These are phyloP conservation scores for Aspergillus biplanus DNA, from an alignment of 495 filamentous ascomycete species.

Conservation along the genomic window DNA sequence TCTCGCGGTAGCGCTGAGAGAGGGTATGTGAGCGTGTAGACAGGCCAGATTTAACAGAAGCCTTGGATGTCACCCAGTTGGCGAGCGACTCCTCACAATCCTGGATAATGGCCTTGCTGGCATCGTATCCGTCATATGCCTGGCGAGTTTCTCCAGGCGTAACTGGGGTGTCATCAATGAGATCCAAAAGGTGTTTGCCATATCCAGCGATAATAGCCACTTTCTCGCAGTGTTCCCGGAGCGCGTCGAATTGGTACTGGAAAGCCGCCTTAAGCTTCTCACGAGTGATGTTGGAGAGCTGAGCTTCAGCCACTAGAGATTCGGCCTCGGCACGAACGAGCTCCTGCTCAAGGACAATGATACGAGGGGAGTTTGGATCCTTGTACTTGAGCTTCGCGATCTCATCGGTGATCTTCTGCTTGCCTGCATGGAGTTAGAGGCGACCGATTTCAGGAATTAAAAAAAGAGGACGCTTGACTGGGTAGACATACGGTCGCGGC, in stretches of 20 bases:
- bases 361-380: conserved; percentile 95
- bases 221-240: conserved; percentile 98
- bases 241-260: conserved; percentile 96
- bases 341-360: conserved; percentile 97
- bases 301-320: conserved; percentile 95
- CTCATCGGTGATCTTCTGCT: conserved; percentile 99
- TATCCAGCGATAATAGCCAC: conserved; percentile 96
- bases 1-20: conserved; percentile 78
- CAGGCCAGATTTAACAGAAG: conserved; percentile 81
- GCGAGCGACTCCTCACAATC: conserved; percentile 97
- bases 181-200: conserved; percentile 93
- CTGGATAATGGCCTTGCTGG: conserved; percentile 98
- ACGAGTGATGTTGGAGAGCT: conserved; percentile 97
- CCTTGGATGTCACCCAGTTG: conserved; percentile 93
- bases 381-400: conserved; percentile 99
- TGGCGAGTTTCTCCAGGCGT: conserved; percentile 95
- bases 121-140: conserved; percentile 97
- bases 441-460: not conserved
- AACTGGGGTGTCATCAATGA: conserved; percentile 95
- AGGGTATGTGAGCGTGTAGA: conserved; percentile 83
- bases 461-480: not conserved
- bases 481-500: conserved; percentile 80
- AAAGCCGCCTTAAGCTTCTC: conserved; percentile 99
- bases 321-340: conserved; percentile 98
- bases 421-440: conserved; percentile 54